These are phyloP conservation scores for Hypericum androsaemum DNA, from an alignment of 345 rosid species.

Conservation along the genomic window DNA sequence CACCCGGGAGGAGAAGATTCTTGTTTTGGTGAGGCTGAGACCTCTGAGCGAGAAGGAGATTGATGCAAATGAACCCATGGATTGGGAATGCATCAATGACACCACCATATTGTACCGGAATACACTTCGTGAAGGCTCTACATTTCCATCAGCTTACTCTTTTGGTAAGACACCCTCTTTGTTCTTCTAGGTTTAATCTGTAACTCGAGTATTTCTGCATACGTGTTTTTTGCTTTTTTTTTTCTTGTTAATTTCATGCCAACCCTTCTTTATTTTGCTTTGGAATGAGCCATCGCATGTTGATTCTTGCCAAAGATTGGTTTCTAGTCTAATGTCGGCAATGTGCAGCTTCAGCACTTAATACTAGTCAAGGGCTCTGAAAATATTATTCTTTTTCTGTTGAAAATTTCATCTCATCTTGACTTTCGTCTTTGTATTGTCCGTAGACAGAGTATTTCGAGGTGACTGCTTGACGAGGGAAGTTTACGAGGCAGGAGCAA, in stretches of 20 bases:
- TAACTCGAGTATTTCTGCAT: no score
- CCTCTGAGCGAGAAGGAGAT: slow-evolving; percentile 88
- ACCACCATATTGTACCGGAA: slow-evolving; percentile 76
- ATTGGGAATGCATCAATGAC: slow-evolving; percentile 96
- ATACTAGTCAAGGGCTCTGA: no score
- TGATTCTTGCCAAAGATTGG: no score
- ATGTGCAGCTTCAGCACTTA: no score
- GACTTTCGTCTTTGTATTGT: slow-evolving; percentile 12
- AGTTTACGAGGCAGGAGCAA: slow-evolving; percentile 73
- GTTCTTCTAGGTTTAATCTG: not conserved
- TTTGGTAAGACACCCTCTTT: slow-evolving; percentile 49
- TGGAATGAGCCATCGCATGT: no score
- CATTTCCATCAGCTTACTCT: slow-evolving; percentile 78
- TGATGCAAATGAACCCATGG: slow-evolving; percentile 59
- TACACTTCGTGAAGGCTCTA: slow-evolving; percentile 88
- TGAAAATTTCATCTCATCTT: slow-evolving; percentile 1
- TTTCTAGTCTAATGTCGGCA: no score
- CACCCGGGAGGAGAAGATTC: slow-evolving; percentile 76
- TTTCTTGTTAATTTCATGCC: no score
- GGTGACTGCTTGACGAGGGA: slow-evolving; percentile 75
- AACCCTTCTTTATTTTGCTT: no score
- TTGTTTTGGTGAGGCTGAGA: slow-evolving; percentile 85
- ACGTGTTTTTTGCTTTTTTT: no score
- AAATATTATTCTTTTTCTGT: not conserved
- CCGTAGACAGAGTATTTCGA: slow-evolving; percentile 79